Percentiles rank a stretch among this genome's conserved stretches.
These are phyloP conservation scores for Flaveria sonorensis DNA, from an alignment of 129 eudicot species.

Conservation along the genomic window DNA sequence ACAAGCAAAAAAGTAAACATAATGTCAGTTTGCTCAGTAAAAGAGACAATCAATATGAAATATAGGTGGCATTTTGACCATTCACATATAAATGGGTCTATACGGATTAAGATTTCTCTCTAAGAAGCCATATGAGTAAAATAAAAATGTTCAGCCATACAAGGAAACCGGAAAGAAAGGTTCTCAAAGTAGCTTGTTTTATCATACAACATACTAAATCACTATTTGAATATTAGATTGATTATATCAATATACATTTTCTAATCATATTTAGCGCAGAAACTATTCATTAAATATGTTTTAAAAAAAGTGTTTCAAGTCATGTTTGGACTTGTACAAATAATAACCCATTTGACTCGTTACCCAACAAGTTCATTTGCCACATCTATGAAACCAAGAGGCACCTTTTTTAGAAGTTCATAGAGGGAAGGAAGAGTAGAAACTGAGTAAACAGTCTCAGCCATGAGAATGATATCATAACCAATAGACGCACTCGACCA, in stretches of 20 bases:
- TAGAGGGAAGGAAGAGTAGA: conserved; percentile 66
- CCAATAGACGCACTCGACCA: background rate
- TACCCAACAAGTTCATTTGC: background rate
- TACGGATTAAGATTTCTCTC: no score
- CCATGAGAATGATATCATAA: conserved; percentile 88
- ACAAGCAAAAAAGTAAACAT: conserved; percentile 19
- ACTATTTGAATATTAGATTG: background rate
- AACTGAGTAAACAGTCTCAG: conserved; percentile 84
- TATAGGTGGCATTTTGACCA: background rate
- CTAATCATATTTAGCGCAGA: background rate
- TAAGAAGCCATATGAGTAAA: no score
- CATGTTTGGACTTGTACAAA: no score
- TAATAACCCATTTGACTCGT: no score
- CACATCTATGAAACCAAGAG: conserved; percentile 12
- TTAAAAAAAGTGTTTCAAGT: background rate
- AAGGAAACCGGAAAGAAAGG: no score
- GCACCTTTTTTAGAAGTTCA: conserved; percentile 69
- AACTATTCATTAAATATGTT: background rate
- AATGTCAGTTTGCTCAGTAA: conserved; percentile 11
- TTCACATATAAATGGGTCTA: background rate
- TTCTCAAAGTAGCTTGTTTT: background rate
- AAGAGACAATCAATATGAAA: background rate
- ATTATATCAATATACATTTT: background rate
- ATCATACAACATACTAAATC: conserved; percentile 3
- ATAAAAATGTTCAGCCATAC: no score